Evolutionary conservation across 2,329 filamentous ascomycete genomes (phyloP), one percentile per base, ranked within the genome.

Genomic region (Pseudogymnoascus sp.): DNA sequence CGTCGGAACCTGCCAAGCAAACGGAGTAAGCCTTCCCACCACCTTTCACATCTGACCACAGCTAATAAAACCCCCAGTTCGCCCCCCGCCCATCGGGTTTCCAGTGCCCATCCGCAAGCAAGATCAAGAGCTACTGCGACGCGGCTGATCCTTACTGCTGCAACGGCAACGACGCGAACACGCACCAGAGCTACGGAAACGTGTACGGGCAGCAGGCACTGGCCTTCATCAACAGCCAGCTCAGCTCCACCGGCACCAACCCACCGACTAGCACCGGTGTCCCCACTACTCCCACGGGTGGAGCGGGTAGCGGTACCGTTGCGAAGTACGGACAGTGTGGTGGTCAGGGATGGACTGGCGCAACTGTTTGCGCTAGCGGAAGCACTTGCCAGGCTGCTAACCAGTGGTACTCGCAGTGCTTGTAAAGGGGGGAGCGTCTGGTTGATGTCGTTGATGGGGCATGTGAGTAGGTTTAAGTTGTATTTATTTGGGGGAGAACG

Each of bases 71-170:
- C 13, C 19, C 31, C 39, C 66, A 85, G 82, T 86, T 86, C 64
- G 82, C 81, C 62, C 77, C 83, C 45, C 82, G 84, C 8, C 79
- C 82, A 4, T 70, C 77, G 13, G 83, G 83, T 37, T 85, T 83
- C 72, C 73, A 71, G 37, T 86, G 83, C 73, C 79, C 79, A 1
- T 80, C 78, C n/a, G 78, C 78, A 37, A 74, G 73, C 68, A 84
- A 82, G 71, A 82, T 86, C 69, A 76, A 84, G 72, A 83, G 80
- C 21, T 87, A 86, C 76, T 87, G 84, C 71, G 84, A 87, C 70
- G 74, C 79, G 11, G 71, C 80, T 0, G 84, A 87, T 66, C 83
- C 83, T 0, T 87, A 86, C 74, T 87, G 84, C 78, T 86, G 83
- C 75, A 85, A 79, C 25, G 84, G 84, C 37, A 84, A 74, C 69